Conservation (phyloP, 768 basidiomycete genomes). For the Fomitopsis pulvina region DNA sequence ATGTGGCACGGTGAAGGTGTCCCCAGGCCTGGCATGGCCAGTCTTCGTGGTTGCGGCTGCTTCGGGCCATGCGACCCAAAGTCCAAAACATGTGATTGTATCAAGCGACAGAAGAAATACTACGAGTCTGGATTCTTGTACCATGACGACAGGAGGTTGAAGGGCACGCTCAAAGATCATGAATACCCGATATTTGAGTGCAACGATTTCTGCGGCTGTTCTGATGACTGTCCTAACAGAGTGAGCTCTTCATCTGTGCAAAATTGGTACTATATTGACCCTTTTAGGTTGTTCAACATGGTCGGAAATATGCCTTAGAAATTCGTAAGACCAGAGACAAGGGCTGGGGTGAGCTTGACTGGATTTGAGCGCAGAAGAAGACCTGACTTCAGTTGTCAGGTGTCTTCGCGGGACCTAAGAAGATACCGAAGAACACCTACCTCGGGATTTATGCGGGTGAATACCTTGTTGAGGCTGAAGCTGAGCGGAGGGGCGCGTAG, state of each 20-base stretch:
- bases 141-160: conserved; percentile 44
- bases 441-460: conserved; percentile 87
- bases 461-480: conserved; percentile 60
- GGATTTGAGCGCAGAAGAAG: not conserved
- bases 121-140: conserved; percentile 61
- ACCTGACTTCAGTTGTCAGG: conserved; percentile 35
- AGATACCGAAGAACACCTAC: conserved; percentile 63
- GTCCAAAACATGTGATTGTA: conserved; percentile 67
- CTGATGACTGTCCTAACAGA: conserved; percentile 75
- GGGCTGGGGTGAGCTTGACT: conserved; percentile 65
- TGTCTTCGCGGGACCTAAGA: conserved; percentile 58
- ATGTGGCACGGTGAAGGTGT: conserved; percentile 72
- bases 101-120: conserved; percentile 45
- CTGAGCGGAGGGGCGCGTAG: conserved; percentile 61
- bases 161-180: conserved; percentile 25
- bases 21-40: conserved; percentile 52
- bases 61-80: conserved; percentile 69
- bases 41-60: conserved; percentile 67
- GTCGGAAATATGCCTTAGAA: conserved; percentile 53
- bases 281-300: conserved; percentile 74
- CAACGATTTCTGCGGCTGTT: conserved; percentile 75
- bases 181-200: conserved; percentile 80
- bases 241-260: conserved; percentile 34
- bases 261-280: not conserved
- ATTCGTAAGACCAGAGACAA: conserved; percentile 69